Evolutionary conservation across 2,329 filamentous ascomycete species (phyloP).

Genomic region (Acrocalymma vagum): DNA sequence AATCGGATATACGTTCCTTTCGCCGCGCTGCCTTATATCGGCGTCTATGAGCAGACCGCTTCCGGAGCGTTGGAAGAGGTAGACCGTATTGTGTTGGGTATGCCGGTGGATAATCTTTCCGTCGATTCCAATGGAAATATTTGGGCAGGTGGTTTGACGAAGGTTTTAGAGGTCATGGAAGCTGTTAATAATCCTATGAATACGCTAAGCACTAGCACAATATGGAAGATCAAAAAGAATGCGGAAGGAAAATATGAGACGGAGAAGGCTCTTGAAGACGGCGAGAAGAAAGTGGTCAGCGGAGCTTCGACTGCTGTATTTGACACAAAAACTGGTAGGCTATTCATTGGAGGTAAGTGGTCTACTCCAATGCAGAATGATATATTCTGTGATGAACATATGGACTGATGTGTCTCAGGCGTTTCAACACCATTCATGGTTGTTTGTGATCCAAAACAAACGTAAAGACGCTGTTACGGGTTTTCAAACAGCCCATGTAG

Average conservation of each 20-base stretch:
- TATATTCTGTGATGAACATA: not conserved
- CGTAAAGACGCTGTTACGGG: no score
- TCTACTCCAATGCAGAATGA: no score
- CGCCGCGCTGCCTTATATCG: not conserved
- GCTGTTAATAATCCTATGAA: not conserved
- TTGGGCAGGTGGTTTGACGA: not conserved
- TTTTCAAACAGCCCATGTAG: no score
- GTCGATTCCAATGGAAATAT: constrained; percentile 3
- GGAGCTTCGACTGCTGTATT: constrained; percentile 1
- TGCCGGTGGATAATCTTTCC: constrained; percentile 1
- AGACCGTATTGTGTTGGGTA: not conserved
- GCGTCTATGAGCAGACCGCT: not conserved
- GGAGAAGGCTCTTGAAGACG: constrained; percentile 1
- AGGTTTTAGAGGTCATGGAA: not conserved
- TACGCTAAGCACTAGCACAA: not conserved
- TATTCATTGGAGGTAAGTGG: constrained; percentile 6
- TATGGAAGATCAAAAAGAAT: constrained; percentile 1
- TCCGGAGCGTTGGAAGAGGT: constrained; percentile 1
- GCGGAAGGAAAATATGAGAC: not conserved
- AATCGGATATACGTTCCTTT: constrained; percentile 4
- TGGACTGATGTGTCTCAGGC: constrained; percentile 7
- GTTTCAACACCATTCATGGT: no score
- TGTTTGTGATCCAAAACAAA: no score
- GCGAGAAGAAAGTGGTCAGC: constrained; percentile 1
- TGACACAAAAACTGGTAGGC: not conserved